Base-by-base conservation (phyloP, 2,329 filamentous ascomycete genomes). In the Penicillium thymicola region DNA sequence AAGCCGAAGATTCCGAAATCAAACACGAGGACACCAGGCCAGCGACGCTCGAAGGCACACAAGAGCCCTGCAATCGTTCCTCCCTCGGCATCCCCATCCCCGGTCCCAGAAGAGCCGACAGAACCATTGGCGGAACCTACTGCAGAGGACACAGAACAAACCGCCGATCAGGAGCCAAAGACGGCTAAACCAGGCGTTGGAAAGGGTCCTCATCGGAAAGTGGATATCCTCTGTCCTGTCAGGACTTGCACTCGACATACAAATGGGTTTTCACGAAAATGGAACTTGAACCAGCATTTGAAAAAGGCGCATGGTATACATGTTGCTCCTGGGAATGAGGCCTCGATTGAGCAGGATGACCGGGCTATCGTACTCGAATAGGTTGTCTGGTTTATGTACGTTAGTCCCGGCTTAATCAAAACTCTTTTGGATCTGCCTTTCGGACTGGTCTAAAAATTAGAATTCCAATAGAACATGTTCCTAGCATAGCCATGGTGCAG, bases 241-340 rank as follows among this genome's bases (percentile, higher is more conserved):
- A 61, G 55, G 46, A 54, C 48, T 9, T 75, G 73, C 51, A 41
- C 47, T 25, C 67, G 72, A 34, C 67, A 67, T 58, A 49, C 11
- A 6, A 57, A 72, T 28, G 73, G 72, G 0, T 75, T 75, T 52
- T 69, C 72, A 1, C 67, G 73, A 14, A 65, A 51, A 14, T 74
- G 73, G 72, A 75, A 75, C 59, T 61, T 75, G 23, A 72, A 73
- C 54, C 59, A 69, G 30, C 73, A 75, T 60, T 45, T 75, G 53
- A 69, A 69, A 56, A 68, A 60, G 9, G 63, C 70, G 44, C 73
- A 75, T 60, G 65, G 66, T 14, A 54, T 58, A 4, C 65, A 67
- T 48, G 32, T 28, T 27, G 37, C 46, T 16, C 38, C 41, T 21
- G 55, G 54, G 32, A 37, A 41, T 11, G 56, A 59, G 6, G 5